These are phyloP conservation scores for Termitomyces sp. DNA, from an alignment of 768 basidiomycete genomes.

Conservation along the genomic window DNA sequence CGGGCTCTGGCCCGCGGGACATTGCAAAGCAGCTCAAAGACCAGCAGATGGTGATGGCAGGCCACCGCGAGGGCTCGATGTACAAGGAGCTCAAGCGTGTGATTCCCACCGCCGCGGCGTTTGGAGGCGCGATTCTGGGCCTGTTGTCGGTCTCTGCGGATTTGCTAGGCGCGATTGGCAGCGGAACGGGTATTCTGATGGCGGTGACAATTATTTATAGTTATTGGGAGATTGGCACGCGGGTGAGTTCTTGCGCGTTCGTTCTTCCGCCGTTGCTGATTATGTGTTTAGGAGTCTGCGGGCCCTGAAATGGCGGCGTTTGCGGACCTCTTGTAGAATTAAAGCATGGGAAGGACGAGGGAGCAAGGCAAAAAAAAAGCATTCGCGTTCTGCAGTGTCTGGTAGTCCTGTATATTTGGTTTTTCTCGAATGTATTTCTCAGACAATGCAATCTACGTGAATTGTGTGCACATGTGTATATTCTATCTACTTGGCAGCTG, in stretches of 20 bases:
- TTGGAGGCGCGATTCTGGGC: conserved; percentile 96
- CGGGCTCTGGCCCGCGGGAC: conserved; percentile 91
- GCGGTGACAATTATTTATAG: conserved; percentile 97
- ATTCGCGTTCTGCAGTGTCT: neutral
- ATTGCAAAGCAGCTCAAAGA: conserved; percentile 98
- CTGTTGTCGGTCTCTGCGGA: conserved; percentile 89
- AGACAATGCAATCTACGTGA: neutral
- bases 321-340: conserved; percentile 66
- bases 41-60: conserved; percentile 91
- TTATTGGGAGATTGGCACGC: conserved; percentile 95
- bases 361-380: neutral
- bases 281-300: conserved; percentile 51
- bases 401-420: neutral
- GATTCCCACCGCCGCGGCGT: conserved; percentile 95
- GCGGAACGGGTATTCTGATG: conserved; percentile 95
- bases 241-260: conserved; percentile 38
- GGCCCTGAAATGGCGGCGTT: conserved; percentile 81
- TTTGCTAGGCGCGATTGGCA: conserved; percentile 92
- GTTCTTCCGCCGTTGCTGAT: neutral
- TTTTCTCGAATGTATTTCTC: neutral
- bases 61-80: conserved; percentile 96
- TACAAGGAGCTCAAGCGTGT: conserved; percentile 99
- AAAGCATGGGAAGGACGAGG: too few relatives aligned
- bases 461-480: neutral
- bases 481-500: conserved; percentile 56